A percentile compares a stretch with the other conserved stretches of the same genome.
These are phyloP conservation scores for Fusarium sororula DNA, from an alignment of 2,329 filamentous ascomycete genomes.

Conservation along the genomic window DNA sequence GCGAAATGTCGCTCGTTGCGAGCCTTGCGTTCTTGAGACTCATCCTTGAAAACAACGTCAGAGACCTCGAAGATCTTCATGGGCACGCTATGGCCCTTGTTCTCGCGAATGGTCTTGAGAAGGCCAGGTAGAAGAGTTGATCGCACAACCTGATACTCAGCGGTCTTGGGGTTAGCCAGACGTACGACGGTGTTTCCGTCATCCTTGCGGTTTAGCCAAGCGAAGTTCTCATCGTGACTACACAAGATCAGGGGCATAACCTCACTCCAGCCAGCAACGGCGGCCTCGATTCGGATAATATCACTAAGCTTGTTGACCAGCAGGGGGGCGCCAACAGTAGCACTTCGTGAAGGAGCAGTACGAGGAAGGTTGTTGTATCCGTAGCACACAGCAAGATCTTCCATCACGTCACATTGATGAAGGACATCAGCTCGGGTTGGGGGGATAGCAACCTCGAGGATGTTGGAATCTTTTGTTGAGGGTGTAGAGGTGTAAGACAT, in stretches of 20 bases:
- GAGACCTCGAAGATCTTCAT: conserved; percentile 93
- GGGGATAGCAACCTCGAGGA: conserved; percentile 85
- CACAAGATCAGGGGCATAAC: conserved; percentile 96
- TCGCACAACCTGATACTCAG: conserved; percentile 92
- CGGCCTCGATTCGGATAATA: conserved; percentile 87
- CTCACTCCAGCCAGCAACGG: conserved; percentile 95
- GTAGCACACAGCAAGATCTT: conserved; percentile 95
- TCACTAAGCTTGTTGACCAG: conserved; percentile 94
- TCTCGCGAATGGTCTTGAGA: conserved; percentile 92
- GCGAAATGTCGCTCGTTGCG: conserved; percentile 95
- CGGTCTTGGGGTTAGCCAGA: conserved; percentile 91
- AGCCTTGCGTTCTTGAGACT: conserved; percentile 81
- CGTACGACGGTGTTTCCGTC: conserved; percentile 84
- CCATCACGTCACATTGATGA: conserved; percentile 98
- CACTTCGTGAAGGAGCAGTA: conserved; percentile 84
- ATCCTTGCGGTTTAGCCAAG: conserved; percentile 89
- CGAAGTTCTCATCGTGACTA: conserved; percentile 98
- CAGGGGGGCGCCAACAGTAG: conserved; percentile 85
- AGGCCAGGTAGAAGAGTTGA: conserved; percentile 87
- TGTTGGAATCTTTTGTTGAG: conserved; percentile 72
- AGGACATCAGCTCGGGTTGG: conserved; percentile 93
- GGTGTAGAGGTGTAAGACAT: conserved; percentile 89
- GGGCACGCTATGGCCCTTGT: conserved; percentile 86
- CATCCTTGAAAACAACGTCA: conserved; percentile 92
- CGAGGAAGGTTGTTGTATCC: conserved; percentile 96